Conservation (phyloP, 2,329 filamentous ascomycete species). For the Hysterium pulicare region DNA sequence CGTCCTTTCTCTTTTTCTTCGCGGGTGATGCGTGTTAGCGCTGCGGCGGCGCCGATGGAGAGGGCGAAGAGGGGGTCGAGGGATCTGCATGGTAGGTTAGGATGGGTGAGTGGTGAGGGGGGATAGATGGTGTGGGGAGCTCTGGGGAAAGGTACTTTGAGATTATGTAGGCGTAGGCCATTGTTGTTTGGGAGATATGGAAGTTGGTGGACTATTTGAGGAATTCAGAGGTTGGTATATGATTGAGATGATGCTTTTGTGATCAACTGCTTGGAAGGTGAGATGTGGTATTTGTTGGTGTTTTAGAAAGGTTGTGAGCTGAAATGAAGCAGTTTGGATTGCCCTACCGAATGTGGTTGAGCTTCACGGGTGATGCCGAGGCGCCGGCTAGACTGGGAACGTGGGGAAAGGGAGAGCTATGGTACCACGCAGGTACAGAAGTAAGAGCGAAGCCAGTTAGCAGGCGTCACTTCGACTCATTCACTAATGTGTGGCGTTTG, state of each 20-base stretch:
- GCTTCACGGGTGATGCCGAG: conserved; percentile 1
- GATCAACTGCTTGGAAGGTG: not conserved
- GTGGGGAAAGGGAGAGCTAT: too few relatives aligned
- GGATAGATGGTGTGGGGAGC: too few relatives aligned
- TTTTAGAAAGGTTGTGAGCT: too few relatives aligned
- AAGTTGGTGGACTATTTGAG: not conserved
- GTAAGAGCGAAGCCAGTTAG: too few relatives aligned
- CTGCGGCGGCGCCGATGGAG: conserved; percentile 45
- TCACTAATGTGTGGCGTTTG: too few relatives aligned
- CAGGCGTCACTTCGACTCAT: too few relatives aligned
- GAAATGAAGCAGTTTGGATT: too few relatives aligned
- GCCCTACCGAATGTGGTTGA: too few relatives aligned
- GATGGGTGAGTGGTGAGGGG: not conserved
- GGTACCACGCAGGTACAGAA: too few relatives aligned
- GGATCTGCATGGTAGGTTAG: conserved; percentile 26
- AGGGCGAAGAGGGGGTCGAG: conserved; percentile 51
- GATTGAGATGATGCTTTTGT: not conserved
- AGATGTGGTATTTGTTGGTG: too few relatives aligned
- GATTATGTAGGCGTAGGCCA: conserved; percentile 41
- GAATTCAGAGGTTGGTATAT: not conserved
- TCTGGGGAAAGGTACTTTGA: conserved; percentile 40
- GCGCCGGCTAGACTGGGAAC: too few relatives aligned
- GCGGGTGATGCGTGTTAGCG: conserved; percentile 38
- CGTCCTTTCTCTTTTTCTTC: conserved; percentile 49
- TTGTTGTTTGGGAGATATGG: conserved; percentile 8